Evolutionary conservation across 768 basidiomycete genomes (phyloP).

Genomic region (Lactarius hengduanensis): DNA sequence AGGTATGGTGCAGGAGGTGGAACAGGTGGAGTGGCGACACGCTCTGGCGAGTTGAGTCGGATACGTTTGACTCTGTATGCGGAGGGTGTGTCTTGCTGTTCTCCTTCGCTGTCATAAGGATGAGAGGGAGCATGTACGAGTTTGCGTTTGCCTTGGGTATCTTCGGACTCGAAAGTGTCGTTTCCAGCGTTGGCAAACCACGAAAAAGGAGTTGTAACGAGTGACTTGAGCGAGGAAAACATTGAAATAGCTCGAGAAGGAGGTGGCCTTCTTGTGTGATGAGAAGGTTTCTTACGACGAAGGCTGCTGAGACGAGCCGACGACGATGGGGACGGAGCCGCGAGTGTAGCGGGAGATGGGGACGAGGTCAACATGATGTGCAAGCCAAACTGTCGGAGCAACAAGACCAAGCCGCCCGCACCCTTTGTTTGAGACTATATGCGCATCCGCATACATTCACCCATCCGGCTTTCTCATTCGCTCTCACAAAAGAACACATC

Average conservation of each 20-base stretch:
- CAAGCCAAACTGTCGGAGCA: constrained; percentile 43
- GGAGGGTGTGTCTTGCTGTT: constrained; percentile 19
- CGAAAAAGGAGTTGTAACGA: constrained; percentile 36
- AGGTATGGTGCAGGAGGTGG: constrained; percentile 16
- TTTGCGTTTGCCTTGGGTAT: constrained; percentile 37
- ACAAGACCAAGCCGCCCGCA: background rate
- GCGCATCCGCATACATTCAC: constrained; percentile 19
- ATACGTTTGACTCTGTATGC: constrained; percentile 33
- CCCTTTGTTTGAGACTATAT: background rate
- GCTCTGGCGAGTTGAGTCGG: constrained; percentile 27
- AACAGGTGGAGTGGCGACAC: background rate
- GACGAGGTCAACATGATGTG: constrained; percentile 28
- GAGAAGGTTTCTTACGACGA: constrained; percentile 28
- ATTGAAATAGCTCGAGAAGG: constrained; percentile 35
- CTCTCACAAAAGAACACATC: constrained; percentile 36
- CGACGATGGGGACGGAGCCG: constrained; percentile 32
- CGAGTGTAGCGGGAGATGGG: constrained; percentile 32
- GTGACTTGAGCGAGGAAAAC: constrained; percentile 38
- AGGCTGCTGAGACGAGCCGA: constrained; percentile 20
- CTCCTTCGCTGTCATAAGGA: constrained; percentile 26
- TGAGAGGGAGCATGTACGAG: constrained; percentile 21
- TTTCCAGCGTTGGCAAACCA: constrained; percentile 34
- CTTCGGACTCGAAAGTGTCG: constrained; percentile 32
- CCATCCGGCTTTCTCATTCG: constrained; percentile 6
- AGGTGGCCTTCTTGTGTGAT: constrained; percentile 25